phyloP scores from a whole-genome alignment of 768 basidiomycete genomes.

The Russula sp. region DNA sequence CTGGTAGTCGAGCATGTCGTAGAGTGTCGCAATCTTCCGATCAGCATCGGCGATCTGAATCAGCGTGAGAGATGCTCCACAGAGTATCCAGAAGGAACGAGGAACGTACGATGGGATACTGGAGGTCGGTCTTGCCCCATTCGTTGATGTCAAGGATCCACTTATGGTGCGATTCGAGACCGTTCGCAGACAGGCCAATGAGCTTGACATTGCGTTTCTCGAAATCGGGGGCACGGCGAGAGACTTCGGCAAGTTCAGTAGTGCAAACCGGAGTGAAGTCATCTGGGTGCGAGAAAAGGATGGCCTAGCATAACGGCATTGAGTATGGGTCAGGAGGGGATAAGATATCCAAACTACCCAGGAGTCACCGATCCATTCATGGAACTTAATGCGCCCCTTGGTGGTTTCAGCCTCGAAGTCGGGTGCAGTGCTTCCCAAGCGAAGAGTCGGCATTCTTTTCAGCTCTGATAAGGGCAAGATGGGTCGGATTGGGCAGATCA shows the following conservation, averaged over 20 bases:
- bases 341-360: conserved; percentile 46
- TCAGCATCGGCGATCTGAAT: conserved; percentile 84
- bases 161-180: conserved; percentile 69
- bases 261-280: conserved; percentile 94
- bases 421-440: conserved; percentile 84
- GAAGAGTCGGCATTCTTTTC: conserved; percentile 40
- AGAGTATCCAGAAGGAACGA: no score
- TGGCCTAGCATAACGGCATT: conserved; percentile 38
- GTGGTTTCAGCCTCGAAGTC: conserved; percentile 92
- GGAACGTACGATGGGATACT: conserved; percentile 81
- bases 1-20: conserved; percentile 96
- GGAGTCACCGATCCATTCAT: conserved; percentile 83
- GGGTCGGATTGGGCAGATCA: neutral
- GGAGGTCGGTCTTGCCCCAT: conserved; percentile 72
- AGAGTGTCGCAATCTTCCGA: conserved; percentile 74
- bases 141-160: conserved; percentile 90
- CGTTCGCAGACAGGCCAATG: conserved; percentile 90
- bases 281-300: conserved; percentile 93
- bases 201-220: conserved; percentile 84
- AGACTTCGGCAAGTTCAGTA: conserved; percentile 95
- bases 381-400: conserved; percentile 79
- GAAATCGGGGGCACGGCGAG: conserved; percentile 81
- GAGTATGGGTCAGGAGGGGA: neutral
- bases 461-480: neutral
- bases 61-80: neutral